Conservation (phyloP, 2,329 filamentous ascomycete genomes). For the Xylaria sp. region DNA sequence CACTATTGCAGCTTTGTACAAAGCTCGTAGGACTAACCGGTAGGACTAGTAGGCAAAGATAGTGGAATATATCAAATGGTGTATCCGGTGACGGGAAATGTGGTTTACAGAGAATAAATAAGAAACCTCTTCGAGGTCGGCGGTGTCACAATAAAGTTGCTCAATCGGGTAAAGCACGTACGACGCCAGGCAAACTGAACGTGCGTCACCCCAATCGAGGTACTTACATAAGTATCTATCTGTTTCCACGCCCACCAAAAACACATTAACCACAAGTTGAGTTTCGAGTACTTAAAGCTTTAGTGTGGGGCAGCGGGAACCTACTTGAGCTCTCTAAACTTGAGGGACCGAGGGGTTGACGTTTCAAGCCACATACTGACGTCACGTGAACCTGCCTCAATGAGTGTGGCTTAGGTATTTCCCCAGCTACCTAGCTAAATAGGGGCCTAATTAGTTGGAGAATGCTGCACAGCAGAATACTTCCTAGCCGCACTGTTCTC, state of each 20-base stretch:
- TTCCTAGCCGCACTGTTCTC: slow-evolving; percentile 7
- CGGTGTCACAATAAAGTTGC: background rate
- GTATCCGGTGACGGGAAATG: background rate
- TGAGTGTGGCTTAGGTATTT: background rate
- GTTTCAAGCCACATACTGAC: slow-evolving; percentile 35
- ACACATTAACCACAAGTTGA: background rate
- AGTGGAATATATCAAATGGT: background rate
- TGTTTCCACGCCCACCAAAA: slow-evolving; percentile 33
- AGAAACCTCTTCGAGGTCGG: background rate
- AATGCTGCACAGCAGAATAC: background rate
- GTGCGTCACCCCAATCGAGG: slow-evolving; percentile 42
- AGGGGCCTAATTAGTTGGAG: no score
- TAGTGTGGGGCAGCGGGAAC: background rate
- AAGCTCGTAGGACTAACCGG: background rate
- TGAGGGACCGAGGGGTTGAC: background rate
- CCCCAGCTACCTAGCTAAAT: background rate
- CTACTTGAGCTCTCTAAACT: background rate
- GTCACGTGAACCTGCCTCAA: slow-evolving; percentile 36
- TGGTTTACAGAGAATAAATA: background rate
- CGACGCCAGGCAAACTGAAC: slow-evolving; percentile 31
- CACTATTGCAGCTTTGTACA: background rate
- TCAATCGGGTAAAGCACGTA: slow-evolving; percentile 11
- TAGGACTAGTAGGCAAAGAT: background rate
- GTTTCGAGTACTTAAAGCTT: background rate
- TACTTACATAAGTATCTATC: slow-evolving; percentile 31